These are phyloP conservation scores for Phytophthora quininea DNA, from an alignment of 352 stramenopile genomes.

Conservation along the genomic window DNA sequence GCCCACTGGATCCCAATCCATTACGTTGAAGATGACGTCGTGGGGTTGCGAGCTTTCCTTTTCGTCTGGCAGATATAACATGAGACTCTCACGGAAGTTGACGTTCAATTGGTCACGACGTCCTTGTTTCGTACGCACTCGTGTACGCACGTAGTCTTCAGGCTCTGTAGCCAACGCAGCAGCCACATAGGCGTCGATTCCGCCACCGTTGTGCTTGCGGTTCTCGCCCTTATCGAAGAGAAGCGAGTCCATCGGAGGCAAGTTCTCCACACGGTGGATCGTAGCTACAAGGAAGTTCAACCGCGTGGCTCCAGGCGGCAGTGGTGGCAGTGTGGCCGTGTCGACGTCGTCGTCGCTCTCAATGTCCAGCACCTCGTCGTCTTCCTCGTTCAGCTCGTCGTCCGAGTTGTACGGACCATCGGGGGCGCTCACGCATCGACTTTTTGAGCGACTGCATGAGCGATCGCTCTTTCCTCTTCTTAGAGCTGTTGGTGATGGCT, in stretches of 20 bases:
- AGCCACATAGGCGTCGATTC: slow-evolving; percentile 74
- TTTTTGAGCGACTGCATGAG: slow-evolving; percentile 60
- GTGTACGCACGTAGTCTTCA: slow-evolving; percentile 61
- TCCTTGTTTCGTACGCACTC: slow-evolving; percentile 68
- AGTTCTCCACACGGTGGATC: slow-evolving; percentile 65
- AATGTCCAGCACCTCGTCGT: slow-evolving; percentile 40
- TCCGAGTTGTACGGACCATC: slow-evolving; percentile 50
- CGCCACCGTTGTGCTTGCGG: slow-evolving; percentile 51
- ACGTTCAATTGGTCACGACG: slow-evolving; percentile 61
- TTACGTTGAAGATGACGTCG: slow-evolving; percentile 55
- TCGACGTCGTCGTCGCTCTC: slow-evolving; percentile 33
- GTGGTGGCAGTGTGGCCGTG: slow-evolving; percentile 26
- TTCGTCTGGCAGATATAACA: slow-evolving; percentile 48
- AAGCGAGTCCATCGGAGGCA: slow-evolving; percentile 66
- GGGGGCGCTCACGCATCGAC: slow-evolving; percentile 48
- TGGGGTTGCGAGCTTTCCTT: slow-evolving; percentile 16
- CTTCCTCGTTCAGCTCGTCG: slow-evolving; percentile 57
- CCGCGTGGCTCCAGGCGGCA: slow-evolving; percentile 46
- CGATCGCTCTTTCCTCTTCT: slow-evolving; percentile 53
- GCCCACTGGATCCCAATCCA: slow-evolving; percentile 75
- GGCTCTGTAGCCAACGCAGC: slow-evolving; percentile 37
- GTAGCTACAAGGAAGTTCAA: slow-evolving; percentile 64
- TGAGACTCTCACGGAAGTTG: slow-evolving; percentile 73
- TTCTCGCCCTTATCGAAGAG: slow-evolving; percentile 54
- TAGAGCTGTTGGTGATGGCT: slow-evolving; percentile 41